Conservation (phyloP, 2,329 filamentous ascomycete species). For the Exophiala mesophila region DNA sequence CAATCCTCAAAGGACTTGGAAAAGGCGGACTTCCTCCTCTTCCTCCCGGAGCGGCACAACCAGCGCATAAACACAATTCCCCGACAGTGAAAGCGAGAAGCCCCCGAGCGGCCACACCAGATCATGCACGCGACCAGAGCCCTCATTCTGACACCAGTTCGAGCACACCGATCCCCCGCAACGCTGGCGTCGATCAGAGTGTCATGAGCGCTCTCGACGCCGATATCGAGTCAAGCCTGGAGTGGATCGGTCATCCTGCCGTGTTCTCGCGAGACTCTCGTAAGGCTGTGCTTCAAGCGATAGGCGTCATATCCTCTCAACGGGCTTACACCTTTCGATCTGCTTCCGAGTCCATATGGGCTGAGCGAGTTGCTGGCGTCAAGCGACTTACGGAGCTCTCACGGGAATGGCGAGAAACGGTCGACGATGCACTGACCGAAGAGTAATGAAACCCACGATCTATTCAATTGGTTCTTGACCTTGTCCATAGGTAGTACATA, state of each 20-base stretch:
- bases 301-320: conserved; percentile 93
- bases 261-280: conserved; percentile 90
- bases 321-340: conserved; percentile 90
- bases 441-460: conserved; percentile 18
- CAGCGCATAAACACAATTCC: conserved; percentile 36
- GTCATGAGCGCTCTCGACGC: conserved; percentile 84
- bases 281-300: conserved; percentile 92
- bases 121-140: conserved; percentile 33
- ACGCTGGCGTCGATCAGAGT: conserved; percentile 68
- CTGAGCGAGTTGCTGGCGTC: conserved; percentile 72
- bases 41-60: conserved; percentile 55
- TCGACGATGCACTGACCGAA: conserved; percentile 52
- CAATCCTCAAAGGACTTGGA: conserved; percentile 89
- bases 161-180: conserved; percentile 37
- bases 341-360: conserved; percentile 84
- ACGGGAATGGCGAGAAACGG: conserved; percentile 85
- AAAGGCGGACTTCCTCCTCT: conserved; percentile 92
- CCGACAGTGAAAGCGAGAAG: conserved; percentile 35
- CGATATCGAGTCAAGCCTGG: conserved; percentile 81
- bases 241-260: conserved; percentile 97
- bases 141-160: conserved; percentile 40
- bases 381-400: conserved; percentile 76
- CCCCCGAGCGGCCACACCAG: conserved; percentile 34
- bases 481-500: too few relatives aligned
- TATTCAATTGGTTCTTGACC: neutral